Percentiles rank a stretch among this genome's conserved stretches.
Evolutionary conservation across 2,329 filamentous ascomycete species (phyloP).

Genomic region (Alternaria incomplexa): DNA sequence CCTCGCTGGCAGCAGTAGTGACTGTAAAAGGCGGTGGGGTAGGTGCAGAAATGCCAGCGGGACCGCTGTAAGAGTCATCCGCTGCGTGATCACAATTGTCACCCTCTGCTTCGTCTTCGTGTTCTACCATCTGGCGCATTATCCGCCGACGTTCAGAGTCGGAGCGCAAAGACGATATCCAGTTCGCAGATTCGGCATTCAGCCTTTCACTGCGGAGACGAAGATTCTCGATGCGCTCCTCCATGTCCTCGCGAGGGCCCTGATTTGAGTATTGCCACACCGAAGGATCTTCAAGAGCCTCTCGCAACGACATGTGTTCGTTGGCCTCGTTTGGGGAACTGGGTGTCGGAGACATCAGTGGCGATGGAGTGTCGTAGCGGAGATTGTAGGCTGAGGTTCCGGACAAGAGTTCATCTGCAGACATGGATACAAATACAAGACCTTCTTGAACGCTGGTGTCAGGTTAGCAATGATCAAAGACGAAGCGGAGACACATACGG

Average conservation of each 20-base stretch:
- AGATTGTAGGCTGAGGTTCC: conserved; percentile 79
- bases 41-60: conserved; percentile 41
- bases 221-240: conserved; percentile 36
- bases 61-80: conserved; percentile 24
- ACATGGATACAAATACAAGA: conserved; percentile 90
- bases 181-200: conserved; percentile 13
- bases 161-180: conserved; percentile 17
- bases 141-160: conserved; percentile 17
- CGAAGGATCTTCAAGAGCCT: conserved; percentile 44
- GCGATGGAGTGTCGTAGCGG: conserved; percentile 55
- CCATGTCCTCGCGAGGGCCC: conserved; percentile 31
- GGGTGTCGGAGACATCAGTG: conserved; percentile 33
- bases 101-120: conserved; percentile 28
- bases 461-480: conserved; percentile 40
- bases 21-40: conserved; percentile 51
- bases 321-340: conserved; percentile 31
- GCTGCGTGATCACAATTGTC: conserved; percentile 42
- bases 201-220: conserved; percentile 23
- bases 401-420: conserved; percentile 73
- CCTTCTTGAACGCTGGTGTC: conserved; percentile 79
- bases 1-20: conserved; percentile 43
- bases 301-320: conserved; percentile 41
- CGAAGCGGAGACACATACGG: conserved; percentile 67
- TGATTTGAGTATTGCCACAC: conserved; percentile 40
- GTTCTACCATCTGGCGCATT: conserved; percentile 20